Conservation (phyloP, 2,329 filamentous ascomycete genomes). For the Colletotrichum navitas region DNA sequence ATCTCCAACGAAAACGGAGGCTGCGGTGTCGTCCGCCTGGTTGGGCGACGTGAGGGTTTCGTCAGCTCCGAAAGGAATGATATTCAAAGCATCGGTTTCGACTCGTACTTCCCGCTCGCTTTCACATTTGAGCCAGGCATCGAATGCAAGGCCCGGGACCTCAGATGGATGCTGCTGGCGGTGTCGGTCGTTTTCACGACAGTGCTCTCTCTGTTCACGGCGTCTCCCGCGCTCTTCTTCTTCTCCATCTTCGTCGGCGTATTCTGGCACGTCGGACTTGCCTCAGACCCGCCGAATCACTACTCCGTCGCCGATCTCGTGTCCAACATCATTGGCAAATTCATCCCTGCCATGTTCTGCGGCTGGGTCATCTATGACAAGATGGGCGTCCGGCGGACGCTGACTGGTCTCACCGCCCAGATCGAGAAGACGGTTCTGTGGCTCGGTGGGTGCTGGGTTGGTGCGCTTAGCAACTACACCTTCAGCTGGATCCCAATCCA, state of each 20-base stretch:
- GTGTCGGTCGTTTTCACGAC: conserved; percentile 85
- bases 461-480: conserved; percentile 93
- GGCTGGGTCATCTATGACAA: conserved; percentile 90
- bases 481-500: conserved; percentile 94
- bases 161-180: conserved; percentile 85
- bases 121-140: conserved; percentile 80
- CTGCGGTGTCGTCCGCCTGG: conserved; percentile 82
- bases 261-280: conserved; percentile 91
- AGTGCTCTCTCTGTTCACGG: conserved; percentile 84
- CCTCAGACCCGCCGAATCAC: conserved; percentile 84
- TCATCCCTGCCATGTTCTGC: conserved; percentile 88
- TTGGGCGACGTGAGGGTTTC: conserved; percentile 76
- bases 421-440: conserved; percentile 91
- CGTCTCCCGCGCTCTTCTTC: conserved; percentile 85
- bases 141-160: conserved; percentile 78
- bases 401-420: conserved; percentile 81
- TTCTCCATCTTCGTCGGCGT: conserved; percentile 84
- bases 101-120: conserved; percentile 89
- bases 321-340: conserved; percentile 82
- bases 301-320: conserved; percentile 77
- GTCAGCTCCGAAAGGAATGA: conserved; percentile 75
- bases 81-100: conserved; percentile 82
- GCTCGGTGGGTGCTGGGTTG: conserved; percentile 92
- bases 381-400: conserved; percentile 79
- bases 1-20: conserved; percentile 79